Evolutionary conservation across 163 green algal genomes (phyloP), one percentile per base, ranked within the genome.

Genomic region (Volvox carteri): DNA sequence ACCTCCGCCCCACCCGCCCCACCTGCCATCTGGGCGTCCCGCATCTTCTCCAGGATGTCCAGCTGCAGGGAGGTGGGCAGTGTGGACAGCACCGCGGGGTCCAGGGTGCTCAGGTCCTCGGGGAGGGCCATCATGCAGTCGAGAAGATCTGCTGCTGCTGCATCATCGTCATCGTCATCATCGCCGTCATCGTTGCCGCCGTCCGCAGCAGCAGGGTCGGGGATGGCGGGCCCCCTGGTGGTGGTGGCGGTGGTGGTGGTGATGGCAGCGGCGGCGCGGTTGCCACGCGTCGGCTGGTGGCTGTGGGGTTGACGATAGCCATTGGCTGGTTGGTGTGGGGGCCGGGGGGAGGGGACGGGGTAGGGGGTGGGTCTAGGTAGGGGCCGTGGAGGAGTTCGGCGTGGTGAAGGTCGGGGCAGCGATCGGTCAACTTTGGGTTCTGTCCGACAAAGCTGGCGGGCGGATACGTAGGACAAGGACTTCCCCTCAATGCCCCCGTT

Each of bases 41-140:
- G 83, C 73, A 98, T 94, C 80, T 94, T 93, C 75, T 96, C 90
- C 90, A 99, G 94, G 23, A 99, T 89, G 60, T 99, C 97, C 86
- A 99, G 93, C 92, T 97, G 95, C 90, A 98, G 73, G 2, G 87
- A 94, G 86, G 93, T 94, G 4, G 94, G 96, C 89, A 99, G 93
- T 28, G 94, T 96, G 41, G 92, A 94, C 92, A 99, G 92, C 77
- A 97, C 97, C 35, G 93, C 95, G 0, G 96, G 93, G 91, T 99
- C 96, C 16, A 99, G 37, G 23, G 84, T 79, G 44, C 14, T 73
- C 39, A 91, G 54, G 39, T 93, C 93, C 16, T 90, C 84, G 0
- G 93, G 93, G 50, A 95, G 86, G 65, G 85, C 73, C n/a, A 95
- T 72, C 70, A 56, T 78, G 39, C 54, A 67, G 21, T 52, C 39